Conservation (phyloP, 2,329 filamentous ascomycete species). For the Dryadomyces sulphureus region DNA sequence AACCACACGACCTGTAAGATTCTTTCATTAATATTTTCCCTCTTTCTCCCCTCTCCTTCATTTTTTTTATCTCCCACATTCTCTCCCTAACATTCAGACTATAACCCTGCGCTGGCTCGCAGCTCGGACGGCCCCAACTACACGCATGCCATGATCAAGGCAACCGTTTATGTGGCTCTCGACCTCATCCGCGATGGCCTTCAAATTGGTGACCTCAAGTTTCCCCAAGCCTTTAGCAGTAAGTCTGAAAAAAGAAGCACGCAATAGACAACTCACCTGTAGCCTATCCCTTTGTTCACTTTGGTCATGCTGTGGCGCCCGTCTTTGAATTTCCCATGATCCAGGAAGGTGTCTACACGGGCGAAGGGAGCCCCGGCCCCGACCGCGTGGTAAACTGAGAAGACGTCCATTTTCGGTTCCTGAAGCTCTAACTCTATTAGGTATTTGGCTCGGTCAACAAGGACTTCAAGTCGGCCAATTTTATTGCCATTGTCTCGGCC, state of each 20-base stretch:
- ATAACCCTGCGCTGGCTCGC: constrained; percentile 5
- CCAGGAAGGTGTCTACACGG: constrained; percentile 5
- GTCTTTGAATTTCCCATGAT: constrained; percentile 10
- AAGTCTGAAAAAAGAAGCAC: background rate
- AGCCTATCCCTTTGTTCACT: constrained; percentile 2
- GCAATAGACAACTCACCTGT: background rate
- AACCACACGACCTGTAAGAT: background rate
- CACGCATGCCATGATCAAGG: constrained; percentile 5
- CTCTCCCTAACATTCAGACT: too few relatives aligned
- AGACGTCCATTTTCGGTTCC: background rate
- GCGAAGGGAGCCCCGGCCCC: background rate
- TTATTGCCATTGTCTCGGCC: constrained; percentile 3
- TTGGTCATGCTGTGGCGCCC: constrained; percentile 5
- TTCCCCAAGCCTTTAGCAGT: constrained; percentile 7
- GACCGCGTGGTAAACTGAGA: constrained; percentile 6
- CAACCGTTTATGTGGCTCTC: constrained; percentile 5
- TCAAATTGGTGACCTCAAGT: constrained; percentile 7
- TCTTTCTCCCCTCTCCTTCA: too few relatives aligned
- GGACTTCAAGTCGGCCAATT: constrained; percentile 9
- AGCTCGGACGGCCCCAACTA: constrained; percentile 5
- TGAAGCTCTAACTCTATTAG: background rate
- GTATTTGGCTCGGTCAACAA: constrained; percentile 9
- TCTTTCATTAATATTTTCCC: too few relatives aligned
- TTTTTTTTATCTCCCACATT: too few relatives aligned
- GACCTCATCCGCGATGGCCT: constrained; percentile 5